Base-by-base conservation (phyloP, 225 moss, liverwort and hornwort species). In the Marchantia paleacea region DNA sequence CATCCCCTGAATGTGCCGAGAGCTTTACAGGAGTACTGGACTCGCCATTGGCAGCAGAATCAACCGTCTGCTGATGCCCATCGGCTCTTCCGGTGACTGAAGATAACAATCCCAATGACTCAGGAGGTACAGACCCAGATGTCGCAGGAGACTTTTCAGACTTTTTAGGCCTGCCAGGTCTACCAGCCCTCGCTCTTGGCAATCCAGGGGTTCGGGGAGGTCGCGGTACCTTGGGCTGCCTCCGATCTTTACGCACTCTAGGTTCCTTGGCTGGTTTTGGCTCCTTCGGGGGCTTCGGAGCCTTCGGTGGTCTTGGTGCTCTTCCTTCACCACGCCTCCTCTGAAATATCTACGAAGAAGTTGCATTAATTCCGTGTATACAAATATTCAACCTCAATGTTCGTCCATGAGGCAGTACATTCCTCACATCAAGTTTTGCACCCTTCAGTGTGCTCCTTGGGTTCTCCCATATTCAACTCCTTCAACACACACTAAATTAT, bases 201-300 rank as follows among this genome's bases (percentile, higher is more conserved):
- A 90, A 57, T 53, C 88, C 85, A 55, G 91, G 84, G 81, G 92
- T 92, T 26, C 88, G 87, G 16, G 92, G 89, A 15, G 91, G 84
- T 84, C 88, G 84, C 0, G 91, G 88, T 82, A 79, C 52, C 83
- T 83, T 80, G 24, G 83, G 52, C 64, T 85, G 78, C 47, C 88
- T 90, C 12, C 90, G 87, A 53, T 92, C 91, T 77, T 85, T 85
- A 9, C 85, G 87, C 73, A 81, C 83, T 75, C 88, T 93, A 13
- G 91, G 84, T 73, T 85, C 83, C 82, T 93, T 95, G 7, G 81
- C 85, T n/a, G 83, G 64, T 76, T 90, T 95, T 0, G 88, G 81
- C 79, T 91, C 92, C 87, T 92, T 94, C 0, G 90, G 94, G 65
- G 87, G 85, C 74, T 92, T 89, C 0, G 92, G 89, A 66, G 91